Conservation (phyloP, 257 asterid species). For the Solanum bulbocastanum region DNA sequence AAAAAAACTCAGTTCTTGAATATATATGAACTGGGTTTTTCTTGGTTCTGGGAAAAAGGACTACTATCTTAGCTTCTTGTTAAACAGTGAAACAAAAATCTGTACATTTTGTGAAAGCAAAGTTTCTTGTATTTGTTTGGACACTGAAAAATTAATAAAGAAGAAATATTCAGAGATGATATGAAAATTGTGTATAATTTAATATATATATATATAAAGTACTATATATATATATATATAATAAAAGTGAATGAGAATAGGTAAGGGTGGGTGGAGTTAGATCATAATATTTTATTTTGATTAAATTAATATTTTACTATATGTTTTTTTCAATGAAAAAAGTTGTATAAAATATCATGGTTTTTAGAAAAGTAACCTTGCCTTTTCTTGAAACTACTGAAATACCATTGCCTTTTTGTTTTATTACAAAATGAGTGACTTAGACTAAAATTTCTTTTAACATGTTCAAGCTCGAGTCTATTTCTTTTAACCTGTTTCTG, state of each 20-base stretch:
- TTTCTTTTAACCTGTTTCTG: too few species aligned
- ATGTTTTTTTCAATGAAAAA: background rate
- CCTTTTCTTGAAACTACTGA: background rate
- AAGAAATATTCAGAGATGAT: background rate
- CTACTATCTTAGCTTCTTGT: background rate
- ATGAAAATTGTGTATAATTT: background rate
- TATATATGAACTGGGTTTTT: background rate
- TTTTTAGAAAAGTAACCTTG: background rate
- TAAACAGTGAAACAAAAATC: background rate
- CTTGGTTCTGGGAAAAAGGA: background rate
- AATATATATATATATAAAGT: background rate
- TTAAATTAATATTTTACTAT: background rate
- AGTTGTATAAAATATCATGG: background rate
- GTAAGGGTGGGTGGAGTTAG: conserved; percentile 39
- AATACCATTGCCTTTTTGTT: background rate
- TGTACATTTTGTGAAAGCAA: background rate
- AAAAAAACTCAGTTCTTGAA: background rate
- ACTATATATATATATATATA: background rate
- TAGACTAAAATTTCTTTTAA: background rate
- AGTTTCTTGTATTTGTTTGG: background rate
- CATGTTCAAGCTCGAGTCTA: too few species aligned
- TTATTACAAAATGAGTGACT: background rate
- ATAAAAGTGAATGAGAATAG: conserved; percentile 15
- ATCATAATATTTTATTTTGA: conserved; percentile 5
- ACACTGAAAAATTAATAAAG: background rate